phyloP scores from a whole-genome alignment of 306 rosid species.

The Mimosa pudica region DNA sequence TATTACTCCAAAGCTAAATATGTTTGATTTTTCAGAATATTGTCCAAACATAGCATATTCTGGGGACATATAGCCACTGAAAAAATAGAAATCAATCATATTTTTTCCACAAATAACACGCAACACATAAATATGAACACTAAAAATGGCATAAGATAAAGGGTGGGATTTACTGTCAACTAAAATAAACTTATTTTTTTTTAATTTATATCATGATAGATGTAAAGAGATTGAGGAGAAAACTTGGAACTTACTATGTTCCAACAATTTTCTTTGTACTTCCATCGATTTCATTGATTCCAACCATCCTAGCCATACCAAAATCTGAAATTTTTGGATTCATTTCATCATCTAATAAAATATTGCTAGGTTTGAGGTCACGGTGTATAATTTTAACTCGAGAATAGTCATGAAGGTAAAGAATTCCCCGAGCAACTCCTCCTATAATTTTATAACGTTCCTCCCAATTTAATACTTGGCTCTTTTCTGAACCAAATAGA shows the following conservation, averaged over 20 bases:
- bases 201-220: neutral
- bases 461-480: neutral
- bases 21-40: slow-evolving; percentile 1
- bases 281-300: slow-evolving; percentile 22
- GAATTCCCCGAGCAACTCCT: slow-evolving; percentile 40
- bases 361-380: slow-evolving; percentile 47
- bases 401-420: slow-evolving; percentile 53
- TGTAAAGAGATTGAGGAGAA: neutral
- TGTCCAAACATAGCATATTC: slow-evolving; percentile 16
- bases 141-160: too few species aligned
- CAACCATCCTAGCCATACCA: slow-evolving; percentile 44
- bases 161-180: neutral
- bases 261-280: slow-evolving; percentile 39
- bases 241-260: slow-evolving; percentile 43
- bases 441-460: neutral
- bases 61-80: slow-evolving; percentile 25
- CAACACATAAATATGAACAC: too few species aligned
- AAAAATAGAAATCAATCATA: neutral
- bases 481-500: neutral
- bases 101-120: neutral
- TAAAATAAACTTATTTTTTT: neutral
- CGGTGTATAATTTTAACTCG: slow-evolving; percentile 43
- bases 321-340: slow-evolving; percentile 50
- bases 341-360: slow-evolving; percentile 40
- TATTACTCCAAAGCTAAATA: slow-evolving; percentile 20